Base-by-base conservation (phyloP, 177 flowering plant genomes). In the Vitis hybrid region DNA sequence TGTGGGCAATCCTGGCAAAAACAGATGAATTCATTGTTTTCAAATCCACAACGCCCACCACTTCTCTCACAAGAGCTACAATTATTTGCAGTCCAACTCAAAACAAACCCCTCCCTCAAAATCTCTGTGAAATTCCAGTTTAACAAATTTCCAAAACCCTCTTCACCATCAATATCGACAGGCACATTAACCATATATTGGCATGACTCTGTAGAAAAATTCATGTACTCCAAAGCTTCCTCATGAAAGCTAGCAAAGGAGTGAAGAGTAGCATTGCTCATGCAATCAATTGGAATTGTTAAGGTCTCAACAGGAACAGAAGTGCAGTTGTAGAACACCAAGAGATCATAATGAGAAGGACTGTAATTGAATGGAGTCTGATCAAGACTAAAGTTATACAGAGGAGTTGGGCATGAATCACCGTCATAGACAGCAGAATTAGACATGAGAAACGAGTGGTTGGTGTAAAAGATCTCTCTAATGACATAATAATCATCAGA, bases 11-110 rank as follows among this genome's bases (percentile, higher is more conserved):
- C 80, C 2, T 15, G 27, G 73, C 87, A 86, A 64, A 78, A 74
- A 30, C 86, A 84, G 24, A 69, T n/a, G 17, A 86, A 78, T 18
- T 80, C 62, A 35, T 72, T 63, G 49, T 71, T 35, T 6, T 74
- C 65, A 65, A 64, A 79, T 32, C 87, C 84, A 74, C 87, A 86
- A 9, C 72, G 78, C 2, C 86, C 87, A 2, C 85, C 85, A 65
- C 86, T 84, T 14, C 1, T 46, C 61, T 63, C 74, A 27, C 90
- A 83, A 6, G 51, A 52, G 51, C 77, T 61, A 78, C 90, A 86
- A 71, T 76, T 69, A 18, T 18, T 18, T 18, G 19, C 19, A 18
- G 19, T 71, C 88, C 85, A 84, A 49, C 76, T 72, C 79, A 86
- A 66, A 27, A 77, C 3, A 68, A 86, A 81, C 48, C 88, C 88